Percentiles rank a stretch among this genome's conserved stretches.
phyloP scores from a whole-genome alignment of 1,284 basidiomycete genomes.

The Ustilago crameri region DNA sequence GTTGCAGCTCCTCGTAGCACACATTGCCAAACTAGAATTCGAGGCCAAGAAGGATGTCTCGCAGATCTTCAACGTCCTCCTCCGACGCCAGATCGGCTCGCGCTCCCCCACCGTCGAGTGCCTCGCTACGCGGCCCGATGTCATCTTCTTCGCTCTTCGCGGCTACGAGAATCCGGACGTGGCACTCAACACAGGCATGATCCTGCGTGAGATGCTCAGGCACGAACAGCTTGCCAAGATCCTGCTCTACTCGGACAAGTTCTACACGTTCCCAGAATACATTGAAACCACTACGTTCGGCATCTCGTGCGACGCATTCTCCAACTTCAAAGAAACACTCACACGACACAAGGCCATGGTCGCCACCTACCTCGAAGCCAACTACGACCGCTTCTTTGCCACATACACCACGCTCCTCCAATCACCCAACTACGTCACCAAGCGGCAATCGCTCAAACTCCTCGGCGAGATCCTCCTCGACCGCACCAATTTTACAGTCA shows the following conservation, averaged over 20 bases:
- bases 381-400: slow-evolving; percentile 97
- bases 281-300: slow-evolving; percentile 98
- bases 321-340: slow-evolving; percentile 82
- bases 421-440: slow-evolving; percentile 98
- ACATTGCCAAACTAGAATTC: slow-evolving; percentile 90
- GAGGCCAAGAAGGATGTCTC: slow-evolving; percentile 92
- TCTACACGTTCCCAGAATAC: slow-evolving; percentile 95
- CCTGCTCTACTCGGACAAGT: slow-evolving; percentile 85
- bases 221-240: slow-evolving; percentile 92
- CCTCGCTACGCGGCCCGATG: slow-evolving; percentile 82
- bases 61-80: slow-evolving; percentile 94
- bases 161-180: slow-evolving; percentile 92
- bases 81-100: slow-evolving; percentile 91
- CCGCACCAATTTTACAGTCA: slow-evolving; percentile 95
- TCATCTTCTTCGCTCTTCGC: slow-evolving; percentile 83
- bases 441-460: slow-evolving; percentile 96
- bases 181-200: slow-evolving; percentile 97
- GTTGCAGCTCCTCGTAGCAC: slow-evolving; percentile 81
- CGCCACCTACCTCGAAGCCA: slow-evolving; percentile 91
- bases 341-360: slow-evolving; percentile 98
- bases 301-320: slow-evolving; percentile 96
- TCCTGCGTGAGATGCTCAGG: slow-evolving; percentile 94
- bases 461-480: slow-evolving; percentile 97
- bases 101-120: slow-evolving; percentile 96
- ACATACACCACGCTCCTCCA: slow-evolving; percentile 92